Evolutionary conservation across 1,284 basidiomycete species (phyloP), one percentile per base, ranked within the genome.

Genomic region (Malassezia furfur): DNA sequence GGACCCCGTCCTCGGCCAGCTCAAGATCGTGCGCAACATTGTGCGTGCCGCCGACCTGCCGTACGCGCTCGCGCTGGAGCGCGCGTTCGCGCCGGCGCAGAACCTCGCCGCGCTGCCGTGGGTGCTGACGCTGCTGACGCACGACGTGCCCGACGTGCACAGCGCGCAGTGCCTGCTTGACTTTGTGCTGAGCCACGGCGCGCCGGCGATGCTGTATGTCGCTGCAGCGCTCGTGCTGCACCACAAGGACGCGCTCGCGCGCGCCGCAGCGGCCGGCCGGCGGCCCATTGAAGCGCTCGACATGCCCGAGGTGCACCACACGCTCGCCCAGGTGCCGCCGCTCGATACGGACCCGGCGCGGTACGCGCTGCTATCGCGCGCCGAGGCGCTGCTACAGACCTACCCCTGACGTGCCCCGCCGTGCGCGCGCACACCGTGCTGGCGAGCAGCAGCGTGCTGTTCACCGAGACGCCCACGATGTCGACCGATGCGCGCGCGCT

Each of bases 121-220:
- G 78, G 81, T 94, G 36, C 78, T 96, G 36, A 93, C 90, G 0
- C 80, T 94, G 30, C 87, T 94, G 75, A 85, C 90, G 5, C 91
- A 96, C 74, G 89, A 93, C 66, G 79, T 91, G 21, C 80, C 84
- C 2, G 81, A 50, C 17, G 39, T 90, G 21, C 45, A 12, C 4
- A 43, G 56, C 25, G 85, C 89, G 31, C 88, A 91, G 74, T 83
- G 88, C 58, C 81, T 90, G 43, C 89, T 93, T 72, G 90, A 93
- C 76, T 94, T 84, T 70, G 77, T 94, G 6, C 77, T 94, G 4
- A 82, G 83, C 52, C 80, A 88, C 38, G 88, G 88, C 14, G 91
- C 91, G 3, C 82, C 88, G 34, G 79, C 80, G 1, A 80, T 83
- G 0, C 84, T 93, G 1, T 94, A 93, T 76, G 80, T 94, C 2